Conservation (phyloP, 225 moss, liverwort and hornwort genomes). For the Rhytidiadelphus loreus region DNA sequence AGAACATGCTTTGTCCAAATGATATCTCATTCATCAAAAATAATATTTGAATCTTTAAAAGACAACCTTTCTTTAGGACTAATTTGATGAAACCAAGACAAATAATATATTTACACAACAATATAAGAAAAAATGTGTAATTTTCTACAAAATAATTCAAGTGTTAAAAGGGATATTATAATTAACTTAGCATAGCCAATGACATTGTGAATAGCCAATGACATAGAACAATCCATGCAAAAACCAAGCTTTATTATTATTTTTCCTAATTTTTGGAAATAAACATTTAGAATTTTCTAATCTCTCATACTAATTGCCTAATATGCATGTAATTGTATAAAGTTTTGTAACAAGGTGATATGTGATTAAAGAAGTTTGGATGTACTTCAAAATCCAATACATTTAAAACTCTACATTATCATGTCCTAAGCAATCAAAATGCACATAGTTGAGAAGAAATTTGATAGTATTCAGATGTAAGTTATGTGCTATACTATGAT, state of each 20-base stretch:
- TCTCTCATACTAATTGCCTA: not conserved
- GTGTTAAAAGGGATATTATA: no score
- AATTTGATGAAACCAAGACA: not conserved
- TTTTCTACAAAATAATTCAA: no score
- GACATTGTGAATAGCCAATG: accelerated
- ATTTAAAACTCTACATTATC: not conserved
- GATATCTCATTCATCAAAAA: not conserved
- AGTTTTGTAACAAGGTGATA: not conserved
- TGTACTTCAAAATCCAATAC: not conserved
- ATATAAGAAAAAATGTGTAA: not conserved
- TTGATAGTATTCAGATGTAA: not conserved
- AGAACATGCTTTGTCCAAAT: not conserved
- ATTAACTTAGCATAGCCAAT: no score
- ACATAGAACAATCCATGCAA: not conserved
- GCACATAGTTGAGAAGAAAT: not conserved
- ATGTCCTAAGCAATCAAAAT: not conserved
- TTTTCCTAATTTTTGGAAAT: not conserved
- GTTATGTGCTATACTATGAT: not conserved
- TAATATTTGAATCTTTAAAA: not conserved
- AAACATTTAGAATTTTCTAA: not conserved
- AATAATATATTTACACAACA: not conserved
- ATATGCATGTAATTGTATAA: not conserved
- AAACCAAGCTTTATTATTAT: not conserved
- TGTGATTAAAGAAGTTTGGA: not conserved
- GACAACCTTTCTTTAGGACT: not conserved